Base-by-base conservation (phyloP, 768 basidiomycete genomes). In the Tulasnella sp. region DNA sequence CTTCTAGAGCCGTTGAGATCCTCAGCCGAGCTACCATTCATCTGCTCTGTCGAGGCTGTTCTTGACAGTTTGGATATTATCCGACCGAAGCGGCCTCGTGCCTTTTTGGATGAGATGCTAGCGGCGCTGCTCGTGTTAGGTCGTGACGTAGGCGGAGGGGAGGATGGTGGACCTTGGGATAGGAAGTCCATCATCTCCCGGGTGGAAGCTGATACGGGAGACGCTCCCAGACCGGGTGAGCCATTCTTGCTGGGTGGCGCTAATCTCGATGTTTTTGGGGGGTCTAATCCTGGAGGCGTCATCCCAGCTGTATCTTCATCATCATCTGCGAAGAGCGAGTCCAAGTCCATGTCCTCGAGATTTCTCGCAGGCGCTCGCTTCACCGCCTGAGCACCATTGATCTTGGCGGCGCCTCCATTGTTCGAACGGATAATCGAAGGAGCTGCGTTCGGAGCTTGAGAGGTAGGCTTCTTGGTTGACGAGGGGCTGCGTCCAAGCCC, bases 291-390 rank as follows among this genome's bases (percentile, higher is more conserved):
- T 38, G 34, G 34, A 38, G 34, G 34, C 7, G 15, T 38, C 34
- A 38, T 38, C 65, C 63, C 51, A 64, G 55, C 42, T 17, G 30
- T 24, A n/a, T 49, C 61, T 27, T 63, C 62, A 31, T 50, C 61
- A 30, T 60, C 62, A 19, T 50, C 63, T 21, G 74, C 79, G 82
- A 87, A 82, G 22, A 87, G 68, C 60, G 86, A 85, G 66, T 90
- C 87, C 62, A 88, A 65, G 68, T 88, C 83, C 61, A 87, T 63
- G 1, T 84, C 85, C 66, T 87, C 87, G 34, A 78, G 73, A 63
- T 81, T 80, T 42, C 72, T 75, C 60, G 75, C 78, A 42, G 78
- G 66, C 63, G 73, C 78, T 31, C 80, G 77, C 27, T 21, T 21
- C 10, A 27, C 42, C 43, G 53, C 27, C 45, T 60, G 64, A 4